Evolutionary conservation across 192 early-diverging fungal genomes (phyloP).

Genomic region (Nowakowskiella sp.): DNA sequence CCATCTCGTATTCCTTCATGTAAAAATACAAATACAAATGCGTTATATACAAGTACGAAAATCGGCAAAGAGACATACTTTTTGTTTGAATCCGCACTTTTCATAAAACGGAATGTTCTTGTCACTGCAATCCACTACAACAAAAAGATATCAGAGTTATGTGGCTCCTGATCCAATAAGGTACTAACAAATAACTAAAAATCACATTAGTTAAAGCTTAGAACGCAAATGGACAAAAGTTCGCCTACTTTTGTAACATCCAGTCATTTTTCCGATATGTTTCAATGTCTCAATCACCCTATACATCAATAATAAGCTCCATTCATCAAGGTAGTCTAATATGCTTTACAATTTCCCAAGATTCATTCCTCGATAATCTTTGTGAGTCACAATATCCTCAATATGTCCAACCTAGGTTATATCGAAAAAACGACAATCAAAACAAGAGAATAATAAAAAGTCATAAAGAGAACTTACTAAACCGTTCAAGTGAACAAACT

Average conservation of each 20-base stretch:
- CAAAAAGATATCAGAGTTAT: neutral
- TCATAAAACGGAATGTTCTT: conserved; percentile 86
- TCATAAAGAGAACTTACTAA: conserved; percentile 41
- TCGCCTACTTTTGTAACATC: conserved; percentile 80
- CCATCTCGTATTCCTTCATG: conserved; percentile 41
- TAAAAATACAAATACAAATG: neutral
- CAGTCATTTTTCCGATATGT: conserved; percentile 59
- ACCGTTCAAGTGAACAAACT: conserved; percentile 76
- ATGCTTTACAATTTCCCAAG: conserved; percentile 33
- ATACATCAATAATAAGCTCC: conserved; percentile 9
- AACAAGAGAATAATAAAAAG: neutral
- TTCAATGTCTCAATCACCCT: conserved; percentile 81
- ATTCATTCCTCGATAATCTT: conserved; percentile 44
- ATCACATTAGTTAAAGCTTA: conserved; percentile 51
- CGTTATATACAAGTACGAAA: neutral
- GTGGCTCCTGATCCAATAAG: no score
- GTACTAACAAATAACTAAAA: conserved; percentile 44
- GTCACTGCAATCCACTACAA: conserved; percentile 44
- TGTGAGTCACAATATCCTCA: conserved; percentile 56
- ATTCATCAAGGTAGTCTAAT: conserved; percentile 3
- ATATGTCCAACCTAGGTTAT: conserved; percentile 87
- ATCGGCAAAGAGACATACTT: conserved; percentile 32
- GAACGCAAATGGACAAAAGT: conserved; percentile 35
- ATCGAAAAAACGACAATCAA: neutral
- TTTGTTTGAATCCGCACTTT: conserved; percentile 77